Evolutionary conservation across 441 rosid species (phyloP), one percentile per base, ranked within the genome.

Genomic region (Lepidium campestre): DNA sequence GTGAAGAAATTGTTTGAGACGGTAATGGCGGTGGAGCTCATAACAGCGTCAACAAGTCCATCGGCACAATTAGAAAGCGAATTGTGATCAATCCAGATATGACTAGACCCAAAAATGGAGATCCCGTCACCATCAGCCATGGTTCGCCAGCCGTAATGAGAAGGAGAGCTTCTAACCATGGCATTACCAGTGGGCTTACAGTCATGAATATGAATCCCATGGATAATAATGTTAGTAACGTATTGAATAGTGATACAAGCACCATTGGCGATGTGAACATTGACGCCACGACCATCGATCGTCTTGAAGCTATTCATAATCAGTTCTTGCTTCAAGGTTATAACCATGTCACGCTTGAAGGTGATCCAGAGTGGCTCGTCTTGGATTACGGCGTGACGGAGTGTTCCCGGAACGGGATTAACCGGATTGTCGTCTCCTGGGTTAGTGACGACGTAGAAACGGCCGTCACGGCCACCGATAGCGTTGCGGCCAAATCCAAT

Each of bases 301-400:
- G 86, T 82, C 55, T 82, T 82, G 73, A 79, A 76, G 68, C 83
- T 79, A 79, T 82, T 82, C 86, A 82, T 82, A 27, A 82, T 75
- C 22, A 82, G 79, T 63, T 82, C 86, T 50, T 82, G 79, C 69
- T 79, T 82, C 40, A 82, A 9, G 0, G 72, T 71, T 35, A 82
- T 80, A 5, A 82, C 82, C 86, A 82, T 82, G 47, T 82, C 86
- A 12, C 86, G 72, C 37, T 78, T 74, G 82, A 82, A 82, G 57
- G 76, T 62, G 57, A 82, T 82, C 86, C 86, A 82, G 6, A 82
- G 81, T 25, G 86, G 86, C 34, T 50, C 70, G 4, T 80, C 81
- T 69, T 82, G 86, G 72, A 82, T 82, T n/a, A 82, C 86, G 2
- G 84, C 86, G 47, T 82, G 82, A 37, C 86, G 79, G 44, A 82